These are phyloP conservation scores for Periconia macrospinosa DNA, from an alignment of 2,329 filamentous ascomycete genomes.

Conservation along the genomic window DNA sequence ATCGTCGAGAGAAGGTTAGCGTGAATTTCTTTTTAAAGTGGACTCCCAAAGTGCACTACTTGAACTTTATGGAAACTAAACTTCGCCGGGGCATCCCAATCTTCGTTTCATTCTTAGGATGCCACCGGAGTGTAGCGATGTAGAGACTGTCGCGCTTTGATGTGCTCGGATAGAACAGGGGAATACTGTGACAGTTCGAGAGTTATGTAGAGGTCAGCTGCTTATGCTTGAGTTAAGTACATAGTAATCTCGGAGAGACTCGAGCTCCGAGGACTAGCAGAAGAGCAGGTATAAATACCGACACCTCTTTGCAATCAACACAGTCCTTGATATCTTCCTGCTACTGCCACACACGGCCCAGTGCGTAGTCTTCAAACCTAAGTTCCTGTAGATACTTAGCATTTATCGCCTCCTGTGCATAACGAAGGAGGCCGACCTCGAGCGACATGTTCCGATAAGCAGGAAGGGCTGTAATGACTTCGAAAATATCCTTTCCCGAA, in stretches of 20 bases:
- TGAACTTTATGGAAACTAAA: no score
- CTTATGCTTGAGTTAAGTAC: not conserved
- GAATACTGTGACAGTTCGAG: no score
- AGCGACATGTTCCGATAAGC: conserved; percentile 6
- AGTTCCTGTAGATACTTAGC: conserved; percentile 5
- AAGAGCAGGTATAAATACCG: not conserved
- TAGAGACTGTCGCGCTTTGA: no score
- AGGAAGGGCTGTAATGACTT: conserved; percentile 3
- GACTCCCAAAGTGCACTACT: no score
- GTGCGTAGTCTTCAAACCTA: conserved; percentile 4
- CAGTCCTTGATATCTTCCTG: not conserved
- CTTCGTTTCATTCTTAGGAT: no score
- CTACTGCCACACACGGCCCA: conserved; percentile 1
- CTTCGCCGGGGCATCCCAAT: no score
- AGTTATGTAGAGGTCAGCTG: no score
- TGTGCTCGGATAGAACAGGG: no score
- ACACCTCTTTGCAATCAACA: not conserved
- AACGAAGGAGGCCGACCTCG: conserved; percentile 5
- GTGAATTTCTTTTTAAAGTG: no score
- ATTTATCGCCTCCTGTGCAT: conserved; percentile 3
- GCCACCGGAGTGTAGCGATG: no score
- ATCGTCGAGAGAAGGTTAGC: no score
- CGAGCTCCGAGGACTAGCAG: not conserved
- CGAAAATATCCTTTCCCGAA: conserved; percentile 1
- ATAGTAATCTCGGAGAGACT: not conserved